Conservation (phyloP, 306 rosid genomes). For the Glycine soja region DNA sequence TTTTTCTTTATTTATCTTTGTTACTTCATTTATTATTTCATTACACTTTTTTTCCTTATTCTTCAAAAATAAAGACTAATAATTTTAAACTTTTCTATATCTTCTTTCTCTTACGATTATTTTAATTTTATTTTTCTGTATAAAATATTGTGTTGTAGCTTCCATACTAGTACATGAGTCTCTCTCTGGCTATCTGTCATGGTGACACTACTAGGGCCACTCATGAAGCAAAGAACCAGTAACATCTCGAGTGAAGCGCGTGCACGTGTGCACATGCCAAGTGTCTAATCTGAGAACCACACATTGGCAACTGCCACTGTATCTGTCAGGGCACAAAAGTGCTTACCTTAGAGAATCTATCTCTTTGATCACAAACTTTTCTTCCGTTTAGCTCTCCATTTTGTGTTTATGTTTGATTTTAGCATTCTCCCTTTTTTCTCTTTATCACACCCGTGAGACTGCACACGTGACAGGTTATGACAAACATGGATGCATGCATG, state of each 20-base stretch:
- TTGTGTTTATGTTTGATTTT: slow-evolving; percentile 18
- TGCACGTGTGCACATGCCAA: slow-evolving; percentile 56
- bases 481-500: slow-evolving; percentile 38
- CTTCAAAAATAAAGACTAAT: not conserved
- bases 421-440: not conserved
- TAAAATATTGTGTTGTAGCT: not conserved
- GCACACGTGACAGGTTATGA: slow-evolving; percentile 59
- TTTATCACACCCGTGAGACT: slow-evolving; percentile 52
- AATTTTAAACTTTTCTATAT: not conserved
- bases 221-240: slow-evolving; percentile 29
- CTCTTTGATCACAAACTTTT: slow-evolving; percentile 20
- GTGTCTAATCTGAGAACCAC: slow-evolving; percentile 50
- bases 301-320: not conserved
- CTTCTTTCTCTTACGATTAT: not conserved
- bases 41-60: not conserved
- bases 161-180: not conserved
- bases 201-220: not conserved
- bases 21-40: not conserved
- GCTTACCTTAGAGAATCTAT: slow-evolving; percentile 26
- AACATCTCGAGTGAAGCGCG: slow-evolving; percentile 32
- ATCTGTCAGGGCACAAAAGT: slow-evolving; percentile 8
- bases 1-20: not conserved
- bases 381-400: not conserved
- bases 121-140: not conserved
- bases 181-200: not conserved